These are phyloP conservation scores for Pyricularia grisea DNA, from an alignment of 2,329 filamentous ascomycete species.

Conservation along the genomic window DNA sequence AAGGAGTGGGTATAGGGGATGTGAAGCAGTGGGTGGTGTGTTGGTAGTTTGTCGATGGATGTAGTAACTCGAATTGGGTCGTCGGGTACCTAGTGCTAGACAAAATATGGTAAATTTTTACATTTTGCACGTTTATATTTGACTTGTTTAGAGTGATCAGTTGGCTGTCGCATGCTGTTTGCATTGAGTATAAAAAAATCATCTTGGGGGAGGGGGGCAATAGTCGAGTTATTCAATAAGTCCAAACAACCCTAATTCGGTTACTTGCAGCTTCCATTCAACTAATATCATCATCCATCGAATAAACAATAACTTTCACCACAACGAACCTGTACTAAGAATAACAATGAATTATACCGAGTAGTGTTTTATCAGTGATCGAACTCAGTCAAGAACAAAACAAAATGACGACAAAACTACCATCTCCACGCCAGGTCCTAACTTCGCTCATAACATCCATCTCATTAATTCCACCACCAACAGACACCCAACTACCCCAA, in stretches of 20 bases:
- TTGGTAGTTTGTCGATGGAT: neutral
- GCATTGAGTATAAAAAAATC: neutral
- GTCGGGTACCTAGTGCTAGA: neutral
- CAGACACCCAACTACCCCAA: neutral
- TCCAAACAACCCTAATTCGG: neutral
- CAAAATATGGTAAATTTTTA: neutral
- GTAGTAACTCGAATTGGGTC: neutral
- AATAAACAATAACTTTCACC: neutral
- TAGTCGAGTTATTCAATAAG: neutral
- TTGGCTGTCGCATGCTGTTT: neutral
- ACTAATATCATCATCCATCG: neutral
- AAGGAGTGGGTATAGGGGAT: constrained; percentile 53
- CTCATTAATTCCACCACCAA: constrained; percentile 16
- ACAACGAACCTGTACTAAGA: neutral
- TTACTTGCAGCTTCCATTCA: neutral
- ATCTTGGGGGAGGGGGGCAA: neutral
- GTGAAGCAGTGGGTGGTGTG: neutral
- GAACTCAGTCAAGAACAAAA: neutral
- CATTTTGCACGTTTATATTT: too few relatives aligned
- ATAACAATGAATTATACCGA: neutral
- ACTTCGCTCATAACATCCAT: constrained; percentile 38
- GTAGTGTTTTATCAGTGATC: too few relatives aligned
- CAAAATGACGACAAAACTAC: constrained; percentile 14
- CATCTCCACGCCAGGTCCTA: constrained; percentile 34
- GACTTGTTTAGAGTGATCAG: neutral